phyloP scores from a whole-genome alignment of 768 basidiomycete species.

The Suillus lakei region DNA sequence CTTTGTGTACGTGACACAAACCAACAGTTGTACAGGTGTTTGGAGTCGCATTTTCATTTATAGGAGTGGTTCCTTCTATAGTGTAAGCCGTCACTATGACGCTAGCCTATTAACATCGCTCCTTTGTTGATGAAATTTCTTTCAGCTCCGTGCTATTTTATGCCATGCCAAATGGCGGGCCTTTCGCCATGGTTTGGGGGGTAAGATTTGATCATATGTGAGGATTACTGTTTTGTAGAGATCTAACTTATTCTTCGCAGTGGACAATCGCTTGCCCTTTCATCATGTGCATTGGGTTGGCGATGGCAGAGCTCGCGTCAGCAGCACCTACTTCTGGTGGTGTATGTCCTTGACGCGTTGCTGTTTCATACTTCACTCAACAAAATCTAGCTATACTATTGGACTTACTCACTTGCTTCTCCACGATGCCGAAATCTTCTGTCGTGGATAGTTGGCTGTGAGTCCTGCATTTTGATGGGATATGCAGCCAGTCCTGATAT shows the following conservation, averaged over 20 bases:
- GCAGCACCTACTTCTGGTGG: conserved; percentile 77
- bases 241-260: conserved; percentile 30
- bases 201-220: conserved; percentile 3
- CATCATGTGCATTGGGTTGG: conserved; percentile 63
- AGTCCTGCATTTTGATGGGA: conserved; percentile 19
- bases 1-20: neutral
- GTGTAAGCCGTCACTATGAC: neutral
- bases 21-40: neutral
- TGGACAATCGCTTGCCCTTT: conserved; percentile 71
- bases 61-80: neutral
- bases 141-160: neutral
- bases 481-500: neutral
- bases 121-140: neutral
- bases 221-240: neutral
- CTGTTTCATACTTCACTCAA: neutral
- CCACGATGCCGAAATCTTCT: conserved; percentile 50
- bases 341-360: conserved; percentile 35
- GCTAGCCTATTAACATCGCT: neutral
- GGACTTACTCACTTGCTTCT: conserved; percentile 51
- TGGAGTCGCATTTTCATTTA: neutral
- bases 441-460: conserved; percentile 59
- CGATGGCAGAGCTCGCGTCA: conserved; percentile 74
- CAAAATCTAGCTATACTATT: conserved; percentile 48
- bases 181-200: conserved; percentile 1
- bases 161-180: neutral